Evolutionary conservation across 2,329 filamentous ascomycete species (phyloP), one percentile per base, ranked within the genome.

Genomic region (Fonsecaea pedrosoi): DNA sequence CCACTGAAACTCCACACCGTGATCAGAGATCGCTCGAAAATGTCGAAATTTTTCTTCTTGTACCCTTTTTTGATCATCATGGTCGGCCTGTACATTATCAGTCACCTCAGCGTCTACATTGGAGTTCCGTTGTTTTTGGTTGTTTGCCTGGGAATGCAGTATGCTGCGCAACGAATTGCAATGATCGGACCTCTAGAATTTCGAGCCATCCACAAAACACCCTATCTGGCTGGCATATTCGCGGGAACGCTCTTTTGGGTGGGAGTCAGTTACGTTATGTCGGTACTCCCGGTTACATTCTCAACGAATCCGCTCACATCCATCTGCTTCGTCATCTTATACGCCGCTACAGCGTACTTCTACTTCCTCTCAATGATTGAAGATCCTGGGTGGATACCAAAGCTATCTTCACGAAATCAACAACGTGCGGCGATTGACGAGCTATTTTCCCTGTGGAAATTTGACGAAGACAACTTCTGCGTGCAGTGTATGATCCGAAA

Each of bases 401-500:
- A 96, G 78, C 86, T 94, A 74, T 90, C 90, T 64, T 94, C 94
- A 71, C 90, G 96, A 64, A 92, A 92, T 32, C 91, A 96, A 77
- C 94, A 97, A 78, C 93, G 94, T 78, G 89, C 89, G 48, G 89
- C 91, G 65, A 96, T 99, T 72, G 91, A 96, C 70, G 92, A 97
- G 72, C 85, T 99, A 7, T 86, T 99, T 69, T 86, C 87, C 65
- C 77, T 89, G 71, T 95, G 92, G 88, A 95, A 92, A 75, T 99
- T 94, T 77, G 94, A 99, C 75, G 94, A 97, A 76, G 84, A 89
- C 68, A 94, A 97, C 77, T 99, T 98, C 75, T 99, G 95, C 78
- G 89, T 96, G 34, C 88, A 88, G 56, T 99, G 95, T 81, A 96
- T 98, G 94, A 92, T 96, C 73, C 87, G 94, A 62, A 94, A 91